Base-by-base conservation (phyloP, 2,329 filamentous ascomycete species). In the Paracoccidioides brasiliensis region DNA sequence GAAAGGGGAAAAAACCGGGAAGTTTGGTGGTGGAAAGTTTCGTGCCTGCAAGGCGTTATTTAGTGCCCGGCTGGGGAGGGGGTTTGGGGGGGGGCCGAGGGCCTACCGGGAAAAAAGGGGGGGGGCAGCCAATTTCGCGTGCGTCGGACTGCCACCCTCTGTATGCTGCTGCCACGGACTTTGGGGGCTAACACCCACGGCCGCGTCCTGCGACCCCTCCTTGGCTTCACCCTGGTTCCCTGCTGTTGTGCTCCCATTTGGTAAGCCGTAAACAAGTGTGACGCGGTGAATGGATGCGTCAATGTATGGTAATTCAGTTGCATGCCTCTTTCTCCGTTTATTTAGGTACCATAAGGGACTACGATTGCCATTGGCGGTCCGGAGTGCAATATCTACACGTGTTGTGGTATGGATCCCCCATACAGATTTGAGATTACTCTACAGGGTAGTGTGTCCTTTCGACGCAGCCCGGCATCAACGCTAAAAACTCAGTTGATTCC, bases 1-100 rank as follows among this genome's bases (percentile, higher is more conserved):
- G 15, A 57, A 55, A 57, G 57, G 59, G 30, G 43, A 55, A 54
- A 53, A 56, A 38, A 33, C 53, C 22, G 44, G 38, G 43, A 49
- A 44, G 49, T 28, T 10, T 56, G 53, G 55, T 59, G 5, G 42
- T 44, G 41, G 54, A 49, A 52, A 54, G 30, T 42, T 51, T 49
- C 30, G 45, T 50, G 45, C 41, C 40, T 54, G 55, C 56, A 38
- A 35, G 33, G 49, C 33, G n/a, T n/a, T n/a, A 52, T 35, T 52
- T 37, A 22, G 48, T 15, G 50, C 48, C 22, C 1, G 41, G 41
- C 14, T 9, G 30, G 30, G 42, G 32, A 8, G 52, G 14, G 42
- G 3, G 10, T 43, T 5, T 7, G 41, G n/a, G n/a, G 30, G 43
- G 43, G 42, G 32, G 32, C 41, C 37, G 53, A 49, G 53, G 43